A percentile compares a stretch with the other conserved stretches of the same genome.
Evolutionary conservation across 1,139 yeast genomes (phyloP).

Genomic region (Hansenula anomala): DNA sequence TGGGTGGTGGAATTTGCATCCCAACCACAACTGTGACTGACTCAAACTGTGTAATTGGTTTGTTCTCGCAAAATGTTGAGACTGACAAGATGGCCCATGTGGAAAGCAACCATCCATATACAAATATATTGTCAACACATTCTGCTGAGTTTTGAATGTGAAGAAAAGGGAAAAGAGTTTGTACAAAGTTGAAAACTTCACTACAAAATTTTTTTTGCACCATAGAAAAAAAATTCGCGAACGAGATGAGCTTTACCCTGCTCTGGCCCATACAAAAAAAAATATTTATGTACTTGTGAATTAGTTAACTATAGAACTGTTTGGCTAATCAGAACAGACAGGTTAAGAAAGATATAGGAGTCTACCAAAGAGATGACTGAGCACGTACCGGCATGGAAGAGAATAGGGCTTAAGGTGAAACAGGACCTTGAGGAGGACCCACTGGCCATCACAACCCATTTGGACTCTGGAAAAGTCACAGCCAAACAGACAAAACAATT

Average conservation of each 20-base stretch:
- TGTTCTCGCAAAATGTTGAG: slow-evolving; percentile 15
- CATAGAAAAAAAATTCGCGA: background rate
- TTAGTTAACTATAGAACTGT: no score
- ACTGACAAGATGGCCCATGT: background rate
- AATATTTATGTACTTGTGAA: background rate
- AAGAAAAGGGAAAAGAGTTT: background rate
- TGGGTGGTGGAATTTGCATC: slow-evolving; percentile 1
- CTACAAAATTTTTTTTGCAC: background rate
- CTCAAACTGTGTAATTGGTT: slow-evolving; percentile 24
- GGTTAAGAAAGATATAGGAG: no score
- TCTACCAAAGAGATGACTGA: slow-evolving; percentile 23
- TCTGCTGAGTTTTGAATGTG: slow-evolving; percentile 17
- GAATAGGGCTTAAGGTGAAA: slow-evolving; percentile 54
- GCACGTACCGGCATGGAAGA: slow-evolving; percentile 85
- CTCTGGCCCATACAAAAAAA: background rate
- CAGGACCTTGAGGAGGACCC: slow-evolving; percentile 28
- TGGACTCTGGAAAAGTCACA: slow-evolving; percentile 43
- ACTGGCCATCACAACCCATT: slow-evolving; percentile 33
- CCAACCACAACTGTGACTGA: slow-evolving; percentile 18
- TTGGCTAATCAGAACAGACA: no score
- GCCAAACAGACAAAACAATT: slow-evolving; percentile 43
- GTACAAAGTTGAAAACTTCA: background rate
- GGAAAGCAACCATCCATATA: background rate
- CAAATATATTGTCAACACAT: slow-evolving; percentile 1
- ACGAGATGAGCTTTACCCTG: background rate